Evolutionary conservation across 495 filamentous ascomycete species (phyloP), one percentile per base, ranked within the genome.

Genomic region (Staphylotrichum tortipilum): DNA sequence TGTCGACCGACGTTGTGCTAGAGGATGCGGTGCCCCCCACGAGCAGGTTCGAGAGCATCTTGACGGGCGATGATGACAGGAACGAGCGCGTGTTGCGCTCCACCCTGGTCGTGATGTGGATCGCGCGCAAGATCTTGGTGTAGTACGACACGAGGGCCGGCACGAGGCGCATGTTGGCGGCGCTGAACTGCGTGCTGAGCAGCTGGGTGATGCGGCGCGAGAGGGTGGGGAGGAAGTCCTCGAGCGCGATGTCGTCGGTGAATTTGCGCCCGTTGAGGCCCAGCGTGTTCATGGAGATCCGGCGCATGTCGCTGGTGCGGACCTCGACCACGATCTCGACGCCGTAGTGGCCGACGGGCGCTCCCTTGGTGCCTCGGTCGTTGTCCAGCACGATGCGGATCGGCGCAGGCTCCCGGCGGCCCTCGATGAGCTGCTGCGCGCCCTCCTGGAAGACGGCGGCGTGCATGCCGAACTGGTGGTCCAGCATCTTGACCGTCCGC

Each of bases 11-110:
- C 22, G 47, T 50, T 31, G 43, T 58, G 31, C 52, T 35, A 1
- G 62, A 53, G 0, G 66, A 61, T 12, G 56, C 35, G 39, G 50
- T 62, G 55, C 68, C 76, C 17, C 78, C 77, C 39, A 79, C 79
- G 26, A 95, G 71, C 43, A 98, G 77, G 55, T 78, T 92, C 0
- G 89, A 92, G 22, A 98, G 75, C 58, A 96, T 68, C 65, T 97
- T 98, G 30, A 91, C 87, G 0, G 92, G 91, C 9, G 89, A 95
- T 10, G 82, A 78, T 10, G 85, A 82, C 18, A 88, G 76, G 56
- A 87, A 83, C 0, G 74, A 78, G 58, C 70, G 79, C 50, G 70
- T 71, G 35, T 36, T 59, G n/a, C 39, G 36, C 61, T 73, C 77
- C 5, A 75, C 74, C 37, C 81, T 79, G 52, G 77, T 63, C 37